A percentile compares a stretch with the other conserved stretches of the same genome.
These are phyloP conservation scores for Dactylellina drechsleri DNA, from an alignment of 2,329 filamentous ascomycete genomes.

Conservation along the genomic window DNA sequence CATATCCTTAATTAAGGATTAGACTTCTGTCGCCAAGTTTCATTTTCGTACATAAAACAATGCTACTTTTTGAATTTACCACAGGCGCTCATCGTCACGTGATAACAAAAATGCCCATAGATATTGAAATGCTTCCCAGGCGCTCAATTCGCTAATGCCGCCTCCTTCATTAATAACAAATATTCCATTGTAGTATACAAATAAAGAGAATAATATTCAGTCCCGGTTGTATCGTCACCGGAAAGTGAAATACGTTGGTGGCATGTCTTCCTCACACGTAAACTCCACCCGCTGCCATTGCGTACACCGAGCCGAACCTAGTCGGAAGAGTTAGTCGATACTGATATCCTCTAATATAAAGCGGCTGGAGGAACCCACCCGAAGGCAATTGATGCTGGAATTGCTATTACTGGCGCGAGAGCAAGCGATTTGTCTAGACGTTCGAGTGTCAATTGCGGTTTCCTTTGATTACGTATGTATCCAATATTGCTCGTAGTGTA, in stretches of 20 bases:
- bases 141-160: too few species aligned
- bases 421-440: slow-evolving; percentile 57
- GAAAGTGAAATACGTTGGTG: too few species aligned
- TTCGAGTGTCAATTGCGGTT: slow-evolving; percentile 16
- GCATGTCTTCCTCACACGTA: slow-evolving; percentile 75
- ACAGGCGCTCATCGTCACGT: too few species aligned
- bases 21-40: too few species aligned
- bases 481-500: slow-evolving; percentile 3
- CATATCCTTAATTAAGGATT: too few species aligned
- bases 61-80: too few species aligned
- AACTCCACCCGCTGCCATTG: slow-evolving; percentile 98
- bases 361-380: slow-evolving; percentile 72
- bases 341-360: neutral
- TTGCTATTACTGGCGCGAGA: slow-evolving; percentile 75
- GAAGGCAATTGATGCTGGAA: slow-evolving; percentile 88
- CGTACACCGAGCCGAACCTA: slow-evolving; percentile 94
- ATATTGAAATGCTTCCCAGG: neutral
- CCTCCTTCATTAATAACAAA: too few species aligned
- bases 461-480: slow-evolving; percentile 33
- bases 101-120: neutral
- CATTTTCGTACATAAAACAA: too few species aligned
- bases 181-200: too few species aligned
- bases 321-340: neutral
- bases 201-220: too few species aligned
- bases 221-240: too few species aligned